phyloP scores from a whole-genome alignment of 2,329 filamentous ascomycete species.

The Cercospora sp. region DNA sequence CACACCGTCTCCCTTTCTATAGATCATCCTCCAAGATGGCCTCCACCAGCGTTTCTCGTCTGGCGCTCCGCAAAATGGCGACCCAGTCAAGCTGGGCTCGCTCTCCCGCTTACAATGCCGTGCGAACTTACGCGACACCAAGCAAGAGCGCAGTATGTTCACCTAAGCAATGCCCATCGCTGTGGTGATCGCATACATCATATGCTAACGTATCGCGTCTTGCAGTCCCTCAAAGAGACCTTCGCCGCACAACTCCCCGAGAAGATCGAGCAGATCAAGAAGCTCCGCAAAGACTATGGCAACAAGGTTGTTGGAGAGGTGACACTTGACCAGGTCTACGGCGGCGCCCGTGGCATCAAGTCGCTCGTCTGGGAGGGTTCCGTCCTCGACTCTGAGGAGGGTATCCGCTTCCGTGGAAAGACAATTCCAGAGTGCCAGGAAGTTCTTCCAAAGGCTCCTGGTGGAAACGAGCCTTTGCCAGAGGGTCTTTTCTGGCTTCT shows the following conservation, averaged over 20 bases:
- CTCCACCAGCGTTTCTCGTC: constrained; percentile 50
- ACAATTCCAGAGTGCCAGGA: constrained; percentile 99
- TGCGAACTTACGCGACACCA: constrained; percentile 90
- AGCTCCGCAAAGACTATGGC: constrained; percentile 94
- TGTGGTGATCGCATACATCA: background rate
- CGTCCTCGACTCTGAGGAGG: constrained; percentile 96
- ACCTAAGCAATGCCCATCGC: background rate
- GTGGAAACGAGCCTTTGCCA: constrained; percentile 93
- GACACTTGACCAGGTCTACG: constrained; percentile 98
- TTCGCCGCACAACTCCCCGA: constrained; percentile 94
- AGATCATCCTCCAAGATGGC: constrained; percentile 34
- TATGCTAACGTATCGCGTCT: constrained; percentile 3
- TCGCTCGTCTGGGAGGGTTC: constrained; percentile 98
- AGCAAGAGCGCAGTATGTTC: constrained; percentile 78
- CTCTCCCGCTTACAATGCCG: constrained; percentile 71
- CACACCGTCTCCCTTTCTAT: background rate
- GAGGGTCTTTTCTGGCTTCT: constrained; percentile 99
- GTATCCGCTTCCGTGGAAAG: constrained; percentile 98
- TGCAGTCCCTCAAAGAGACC: constrained; percentile 92
- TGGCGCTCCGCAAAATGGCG: constrained; percentile 73
- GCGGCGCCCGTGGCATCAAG: constrained; percentile 98
- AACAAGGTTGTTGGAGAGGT: constrained; percentile 96
- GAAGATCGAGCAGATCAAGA: constrained; percentile 99
- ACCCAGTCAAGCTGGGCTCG: constrained; percentile 61
- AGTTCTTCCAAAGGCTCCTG: constrained; percentile 92